phyloP scores from a whole-genome alignment of 202 grass and related monocot species.

The Digitaria exilis region DNA sequence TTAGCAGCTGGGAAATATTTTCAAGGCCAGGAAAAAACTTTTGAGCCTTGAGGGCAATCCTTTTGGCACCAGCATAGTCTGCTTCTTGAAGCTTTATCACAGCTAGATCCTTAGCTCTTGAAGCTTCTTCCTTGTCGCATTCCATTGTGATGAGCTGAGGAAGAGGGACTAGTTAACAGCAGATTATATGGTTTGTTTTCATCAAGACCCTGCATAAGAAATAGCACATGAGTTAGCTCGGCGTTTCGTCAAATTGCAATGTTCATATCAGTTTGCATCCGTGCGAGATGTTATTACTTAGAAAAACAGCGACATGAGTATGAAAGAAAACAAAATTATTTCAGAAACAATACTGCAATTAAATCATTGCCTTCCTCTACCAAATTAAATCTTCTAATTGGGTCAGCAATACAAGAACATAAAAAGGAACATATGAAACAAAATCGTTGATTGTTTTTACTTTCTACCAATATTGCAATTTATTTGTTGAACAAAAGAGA shows the following conservation, averaged over 20 bases:
- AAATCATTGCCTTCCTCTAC: background rate
- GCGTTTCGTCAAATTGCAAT: background rate
- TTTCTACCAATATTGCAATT: background rate
- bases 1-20: conserved; percentile 67
- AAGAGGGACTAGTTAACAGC: conserved; percentile 1
- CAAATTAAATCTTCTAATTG: no score
- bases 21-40: conserved; percentile 59
- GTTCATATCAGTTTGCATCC: background rate
- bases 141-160: conserved; percentile 53
- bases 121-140: conserved; percentile 83
- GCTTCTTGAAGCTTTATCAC: conserved; percentile 52
- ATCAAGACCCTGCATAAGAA: conserved; percentile 33
- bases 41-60: conserved; percentile 68
- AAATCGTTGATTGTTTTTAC: background rate
- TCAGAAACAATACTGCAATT: background rate
- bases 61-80: conserved; percentile 63
- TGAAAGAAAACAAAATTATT: conserved; percentile 21
- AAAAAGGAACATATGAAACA: background rate
- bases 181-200: conserved; percentile 13
- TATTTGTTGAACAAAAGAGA: background rate
- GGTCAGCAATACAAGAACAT: no score
- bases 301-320: background rate
- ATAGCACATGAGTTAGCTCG: conserved; percentile 9
- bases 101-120: conserved; percentile 60
- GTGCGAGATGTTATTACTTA: conserved; percentile 11